These are phyloP conservation scores for Sarocladiaceae sp. DNA, from an alignment of 2,329 filamentous ascomycete species.

Conservation along the genomic window DNA sequence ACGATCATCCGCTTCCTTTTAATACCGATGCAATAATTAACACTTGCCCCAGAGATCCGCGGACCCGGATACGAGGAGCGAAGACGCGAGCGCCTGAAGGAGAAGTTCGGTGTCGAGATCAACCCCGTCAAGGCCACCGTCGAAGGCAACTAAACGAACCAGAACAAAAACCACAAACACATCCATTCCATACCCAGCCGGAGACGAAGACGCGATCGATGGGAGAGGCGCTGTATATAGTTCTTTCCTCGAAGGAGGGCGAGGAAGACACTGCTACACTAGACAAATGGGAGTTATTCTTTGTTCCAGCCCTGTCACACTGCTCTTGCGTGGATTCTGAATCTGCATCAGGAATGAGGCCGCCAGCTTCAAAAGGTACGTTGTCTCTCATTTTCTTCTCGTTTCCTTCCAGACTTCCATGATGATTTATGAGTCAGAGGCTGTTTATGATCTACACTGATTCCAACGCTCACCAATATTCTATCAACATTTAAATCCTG, in stretches of 20 bases:
- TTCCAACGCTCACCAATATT: constrained; percentile 27
- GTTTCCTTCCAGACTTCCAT: constrained; percentile 18
- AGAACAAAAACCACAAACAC: constrained; percentile 6
- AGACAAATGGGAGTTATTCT: constrained; percentile 33
- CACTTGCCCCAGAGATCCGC: constrained; percentile 57
- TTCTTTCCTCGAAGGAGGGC: constrained; percentile 25
- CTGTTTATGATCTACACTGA: constrained; percentile 40
- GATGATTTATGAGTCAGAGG: constrained; percentile 39
- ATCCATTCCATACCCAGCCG: constrained; percentile 7
- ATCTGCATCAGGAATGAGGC: too few species aligned
- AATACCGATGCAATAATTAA: constrained; percentile 12
- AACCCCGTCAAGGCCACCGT: constrained; percentile 52
- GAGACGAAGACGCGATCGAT: too few species aligned
- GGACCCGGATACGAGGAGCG: constrained; percentile 80
- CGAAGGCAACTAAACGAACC: constrained; percentile 28
- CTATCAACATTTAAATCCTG: constrained; percentile 13
- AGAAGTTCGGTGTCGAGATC: constrained; percentile 83
- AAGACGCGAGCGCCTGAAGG: constrained; percentile 72
- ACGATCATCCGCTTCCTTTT: constrained; percentile 21
- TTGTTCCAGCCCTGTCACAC: constrained; percentile 15
- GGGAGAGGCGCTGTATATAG: constrained; percentile 17
- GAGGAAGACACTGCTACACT: constrained; percentile 31
- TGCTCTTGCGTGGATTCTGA: too few species aligned
- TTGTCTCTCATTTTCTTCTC: constrained; percentile 10
- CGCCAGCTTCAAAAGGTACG: constrained; percentile 18